phyloP scores from a whole-genome alignment of 805 yeast species.

The Yamadazyma scolyti region DNA sequence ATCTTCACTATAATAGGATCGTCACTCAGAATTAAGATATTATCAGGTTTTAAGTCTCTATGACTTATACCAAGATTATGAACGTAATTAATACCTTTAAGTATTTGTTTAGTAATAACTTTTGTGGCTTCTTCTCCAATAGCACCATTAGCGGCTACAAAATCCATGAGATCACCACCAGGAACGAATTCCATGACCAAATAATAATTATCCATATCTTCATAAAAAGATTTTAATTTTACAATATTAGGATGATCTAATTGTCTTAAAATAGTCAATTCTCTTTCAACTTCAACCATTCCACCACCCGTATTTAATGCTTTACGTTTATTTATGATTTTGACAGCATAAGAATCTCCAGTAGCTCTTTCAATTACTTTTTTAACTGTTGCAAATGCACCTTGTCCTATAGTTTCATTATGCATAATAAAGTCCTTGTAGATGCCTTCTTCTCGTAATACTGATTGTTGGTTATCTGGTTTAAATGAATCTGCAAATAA shows the following conservation, averaged over 20 bases:
- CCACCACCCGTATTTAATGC: conserved; percentile 59
- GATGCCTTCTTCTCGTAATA: conserved; percentile 49
- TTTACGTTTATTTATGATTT: conserved; percentile 80
- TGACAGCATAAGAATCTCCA: conserved; percentile 86
- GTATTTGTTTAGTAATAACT: conserved; percentile 79
- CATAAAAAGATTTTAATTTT: conserved; percentile 75
- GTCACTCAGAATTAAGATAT: conserved; percentile 83
- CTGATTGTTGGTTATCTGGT: conserved; percentile 27
- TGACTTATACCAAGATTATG: conserved; percentile 92
- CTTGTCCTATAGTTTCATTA: conserved; percentile 89
- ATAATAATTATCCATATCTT: conserved; percentile 76
- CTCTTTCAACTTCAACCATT: conserved; percentile 79
- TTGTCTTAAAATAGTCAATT: conserved; percentile 72
- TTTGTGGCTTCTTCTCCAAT: conserved; percentile 89
- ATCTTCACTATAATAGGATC: conserved; percentile 91
- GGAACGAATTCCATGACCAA: conserved; percentile 94
- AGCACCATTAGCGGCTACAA: conserved; percentile 87
- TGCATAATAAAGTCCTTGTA: conserved; percentile 69
- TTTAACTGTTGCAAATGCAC: conserved; percentile 97
- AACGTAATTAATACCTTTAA: conserved; percentile 81
- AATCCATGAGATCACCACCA: conserved; percentile 98
- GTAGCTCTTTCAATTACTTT: conserved; percentile 83
- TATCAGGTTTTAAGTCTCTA: conserved; percentile 94
- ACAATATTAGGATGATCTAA: conserved; percentile 86
- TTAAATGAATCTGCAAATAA: conserved; percentile 43